Conservation (phyloP, 139 green algal species). For the Coccomyxa sp. region DNA sequence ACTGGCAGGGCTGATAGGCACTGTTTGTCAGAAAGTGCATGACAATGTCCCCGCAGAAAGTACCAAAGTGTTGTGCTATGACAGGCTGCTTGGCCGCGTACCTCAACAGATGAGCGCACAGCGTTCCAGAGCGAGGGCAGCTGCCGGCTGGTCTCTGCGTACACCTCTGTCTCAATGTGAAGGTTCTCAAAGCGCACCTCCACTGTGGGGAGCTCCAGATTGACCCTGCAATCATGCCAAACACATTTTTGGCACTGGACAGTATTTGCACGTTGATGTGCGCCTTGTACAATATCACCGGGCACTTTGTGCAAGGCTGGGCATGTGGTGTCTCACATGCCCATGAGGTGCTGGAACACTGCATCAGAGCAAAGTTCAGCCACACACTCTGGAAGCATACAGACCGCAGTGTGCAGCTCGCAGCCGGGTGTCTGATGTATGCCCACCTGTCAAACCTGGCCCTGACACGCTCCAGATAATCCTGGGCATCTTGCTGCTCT, state of each 20-base stretch:
- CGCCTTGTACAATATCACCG: background rate
- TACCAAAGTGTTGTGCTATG: no score
- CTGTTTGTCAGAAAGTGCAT: no score
- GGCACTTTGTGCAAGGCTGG: background rate
- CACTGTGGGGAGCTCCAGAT: conserved; percentile 9
- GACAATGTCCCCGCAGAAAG: no score
- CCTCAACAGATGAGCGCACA: conserved; percentile 13
- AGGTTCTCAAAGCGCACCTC: conserved; percentile 22
- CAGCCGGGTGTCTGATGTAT: background rate
- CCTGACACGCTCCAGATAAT: conserved; percentile 5
- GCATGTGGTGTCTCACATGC: background rate
- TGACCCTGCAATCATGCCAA: conserved; percentile 11
- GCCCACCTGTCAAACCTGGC: conserved; percentile 16
- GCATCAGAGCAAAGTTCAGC: no score
- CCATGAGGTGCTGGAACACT: background rate
- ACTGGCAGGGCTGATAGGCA: no score
- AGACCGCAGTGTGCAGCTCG: no score
- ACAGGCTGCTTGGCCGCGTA: background rate
- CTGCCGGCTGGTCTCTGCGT: conserved; percentile 11
- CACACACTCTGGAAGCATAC: no score
- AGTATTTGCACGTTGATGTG: background rate
- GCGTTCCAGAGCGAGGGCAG: conserved; percentile 19
- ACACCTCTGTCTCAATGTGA: conserved; percentile 17
- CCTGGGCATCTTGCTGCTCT: conserved; percentile 23
- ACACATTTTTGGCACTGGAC: background rate